phyloP scores from a whole-genome alignment of 2,329 filamentous ascomycete genomes.

The Cercospora citrullina region DNA sequence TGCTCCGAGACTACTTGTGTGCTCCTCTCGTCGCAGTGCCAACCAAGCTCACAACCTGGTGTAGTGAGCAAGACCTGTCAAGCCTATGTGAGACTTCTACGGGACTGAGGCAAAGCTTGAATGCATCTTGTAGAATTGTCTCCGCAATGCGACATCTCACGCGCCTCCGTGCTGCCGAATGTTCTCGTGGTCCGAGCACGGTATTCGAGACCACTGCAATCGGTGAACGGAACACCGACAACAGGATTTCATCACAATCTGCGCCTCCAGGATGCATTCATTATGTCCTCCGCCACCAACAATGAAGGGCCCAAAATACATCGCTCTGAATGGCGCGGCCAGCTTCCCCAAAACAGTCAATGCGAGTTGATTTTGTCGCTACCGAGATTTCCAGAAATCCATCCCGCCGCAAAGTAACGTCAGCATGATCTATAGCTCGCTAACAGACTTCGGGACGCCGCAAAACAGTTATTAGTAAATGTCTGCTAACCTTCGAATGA shows the following conservation, averaged over 20 bases:
- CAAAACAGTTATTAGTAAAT: background rate
- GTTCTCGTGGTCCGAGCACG: background rate
- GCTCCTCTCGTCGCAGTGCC: background rate
- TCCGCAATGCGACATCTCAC: background rate
- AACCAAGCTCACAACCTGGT: background rate
- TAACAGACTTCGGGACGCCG: background rate
- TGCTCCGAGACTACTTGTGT: background rate
- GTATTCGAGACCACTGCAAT: background rate
- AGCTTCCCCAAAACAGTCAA: constrained; percentile 1
- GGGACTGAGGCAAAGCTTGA: background rate
- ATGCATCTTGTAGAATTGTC: background rate
- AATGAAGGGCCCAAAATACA: background rate
- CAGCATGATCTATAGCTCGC: background rate
- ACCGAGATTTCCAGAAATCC: background rate
- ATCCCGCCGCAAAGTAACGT: background rate
- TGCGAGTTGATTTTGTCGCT: background rate
- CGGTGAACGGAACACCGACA: background rate
- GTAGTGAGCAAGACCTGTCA: background rate
- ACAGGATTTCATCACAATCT: background rate
- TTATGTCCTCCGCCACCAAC: background rate
- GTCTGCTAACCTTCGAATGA: background rate
- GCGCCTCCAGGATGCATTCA: background rate
- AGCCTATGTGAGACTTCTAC: background rate
- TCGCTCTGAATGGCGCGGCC: background rate
- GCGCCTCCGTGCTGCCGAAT: background rate